Evolutionary conservation across 306 rosid species (phyloP).

Genomic region (Canavalia ensiformis): DNA sequence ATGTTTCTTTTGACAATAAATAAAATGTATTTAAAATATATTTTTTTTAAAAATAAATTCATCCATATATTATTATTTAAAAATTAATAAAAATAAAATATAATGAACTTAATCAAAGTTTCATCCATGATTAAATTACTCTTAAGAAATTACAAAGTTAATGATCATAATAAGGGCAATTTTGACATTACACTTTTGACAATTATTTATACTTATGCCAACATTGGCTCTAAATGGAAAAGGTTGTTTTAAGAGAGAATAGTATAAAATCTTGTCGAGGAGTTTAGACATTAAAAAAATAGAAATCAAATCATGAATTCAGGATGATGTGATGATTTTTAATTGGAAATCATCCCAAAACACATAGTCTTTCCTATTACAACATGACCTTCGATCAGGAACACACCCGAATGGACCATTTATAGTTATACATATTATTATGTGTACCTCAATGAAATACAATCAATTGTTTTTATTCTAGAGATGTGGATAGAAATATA

Average conservation of each 20-base stretch:
- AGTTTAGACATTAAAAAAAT: no score
- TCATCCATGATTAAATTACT: neutral
- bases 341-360: constrained; percentile 62
- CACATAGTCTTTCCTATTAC: constrained; percentile 56
- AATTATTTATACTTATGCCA: neutral
- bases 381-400: constrained; percentile 45
- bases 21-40: neutral
- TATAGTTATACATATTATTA: constrained; percentile 28
- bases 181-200: neutral
- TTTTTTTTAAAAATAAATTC: neutral
- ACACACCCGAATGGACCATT: constrained; percentile 44
- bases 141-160: neutral
- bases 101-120: neutral
- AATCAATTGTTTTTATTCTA: neutral
- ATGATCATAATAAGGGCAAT: neutral
- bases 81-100: neutral
- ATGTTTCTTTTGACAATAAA: neutral
- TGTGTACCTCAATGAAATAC: neutral
- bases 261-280: neutral
- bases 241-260: neutral
- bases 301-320: no score
- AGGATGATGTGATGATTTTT: neutral
- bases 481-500: constrained; percentile 18
- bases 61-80: neutral
- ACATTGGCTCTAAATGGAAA: neutral